These are phyloP conservation scores for Claviceps purpurea DNA, from an alignment of 2,329 filamentous ascomycete species.

Conservation along the genomic window DNA sequence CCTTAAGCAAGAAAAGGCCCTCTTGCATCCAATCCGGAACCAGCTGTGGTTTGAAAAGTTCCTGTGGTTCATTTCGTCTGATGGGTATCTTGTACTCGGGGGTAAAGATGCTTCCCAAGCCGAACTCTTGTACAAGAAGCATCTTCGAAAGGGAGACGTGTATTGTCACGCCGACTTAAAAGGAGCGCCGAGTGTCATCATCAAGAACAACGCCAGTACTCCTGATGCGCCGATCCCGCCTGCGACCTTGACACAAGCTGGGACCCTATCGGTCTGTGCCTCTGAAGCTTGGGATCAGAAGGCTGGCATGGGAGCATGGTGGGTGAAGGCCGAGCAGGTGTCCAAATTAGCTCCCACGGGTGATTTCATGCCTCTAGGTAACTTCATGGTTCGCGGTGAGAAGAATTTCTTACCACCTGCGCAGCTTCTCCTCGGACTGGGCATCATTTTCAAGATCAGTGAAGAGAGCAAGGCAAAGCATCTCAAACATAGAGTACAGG, in stretches of 20 bases:
- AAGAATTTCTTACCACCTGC: conserved; percentile 88
- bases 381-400: conserved; percentile 69
- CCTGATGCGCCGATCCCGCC: conserved; percentile 82
- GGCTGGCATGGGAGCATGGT: conserved; percentile 90
- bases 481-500: conserved; percentile 46
- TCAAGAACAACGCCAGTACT: conserved; percentile 72
- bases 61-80: conserved; percentile 85
- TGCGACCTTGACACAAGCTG: conserved; percentile 81
- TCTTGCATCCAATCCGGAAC: conserved; percentile 69
- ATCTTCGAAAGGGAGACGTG: conserved; percentile 78
- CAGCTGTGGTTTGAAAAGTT: conserved; percentile 98
- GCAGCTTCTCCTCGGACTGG: conserved; percentile 77
- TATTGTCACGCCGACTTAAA: conserved; percentile 85
- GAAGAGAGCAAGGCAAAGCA: conserved; percentile 76
- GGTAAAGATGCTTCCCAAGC: conserved; percentile 82
- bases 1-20: conserved; percentile 81
- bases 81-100: conserved; percentile 83
- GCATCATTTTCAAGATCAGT: conserved; percentile 75
- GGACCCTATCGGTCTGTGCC: conserved; percentile 68
- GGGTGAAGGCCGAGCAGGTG: conserved; percentile 83
- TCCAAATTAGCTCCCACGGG: conserved; percentile 71
- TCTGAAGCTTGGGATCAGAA: conserved; percentile 94
- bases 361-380: conserved; percentile 65
- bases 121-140: conserved; percentile 78
- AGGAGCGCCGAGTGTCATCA: conserved; percentile 71